These are phyloP conservation scores for Saturnispora serradocipensis DNA, from an alignment of 805 yeast species.

Conservation along the genomic window DNA sequence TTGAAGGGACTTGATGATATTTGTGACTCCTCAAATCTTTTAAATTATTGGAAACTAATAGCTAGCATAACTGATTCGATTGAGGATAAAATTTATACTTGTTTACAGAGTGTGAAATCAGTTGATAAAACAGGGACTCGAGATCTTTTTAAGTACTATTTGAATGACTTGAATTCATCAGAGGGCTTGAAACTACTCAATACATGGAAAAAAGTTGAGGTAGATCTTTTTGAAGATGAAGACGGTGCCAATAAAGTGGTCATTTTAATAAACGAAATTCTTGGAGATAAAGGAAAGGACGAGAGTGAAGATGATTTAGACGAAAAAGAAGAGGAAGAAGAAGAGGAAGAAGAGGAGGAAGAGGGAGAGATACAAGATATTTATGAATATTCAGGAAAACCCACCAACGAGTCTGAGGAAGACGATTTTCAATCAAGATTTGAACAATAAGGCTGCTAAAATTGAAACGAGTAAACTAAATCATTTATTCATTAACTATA, in stretches of 20 bases:
- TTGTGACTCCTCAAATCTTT: neutral
- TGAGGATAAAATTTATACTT: neutral
- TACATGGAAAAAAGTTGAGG: conserved; percentile 28
- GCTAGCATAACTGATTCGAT: neutral
- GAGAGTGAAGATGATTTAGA: neutral
- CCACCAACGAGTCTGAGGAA: conserved; percentile 1
- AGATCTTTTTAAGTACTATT: conserved; percentile 45
- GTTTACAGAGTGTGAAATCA: conserved; percentile 2
- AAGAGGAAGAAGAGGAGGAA: neutral
- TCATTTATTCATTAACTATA: neutral
- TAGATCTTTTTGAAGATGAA: conserved; percentile 30
- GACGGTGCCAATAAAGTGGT: conserved; percentile 28
- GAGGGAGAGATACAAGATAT: neutral
- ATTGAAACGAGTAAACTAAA: neutral
- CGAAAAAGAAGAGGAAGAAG: neutral
- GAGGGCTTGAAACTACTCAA: conserved; percentile 1
- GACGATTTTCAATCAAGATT: conserved; percentile 4
- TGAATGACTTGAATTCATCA: conserved; percentile 26
- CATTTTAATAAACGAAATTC: conserved; percentile 5
- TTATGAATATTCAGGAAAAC: neutral
- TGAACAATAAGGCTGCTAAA: neutral
- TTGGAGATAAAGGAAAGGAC: neutral
- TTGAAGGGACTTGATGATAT: neutral
- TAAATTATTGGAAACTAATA: neutral
- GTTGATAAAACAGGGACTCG: conserved; percentile 31